Conservation (phyloP, 495 filamentous ascomycete species). For the Penicillium odoratum region DNA sequence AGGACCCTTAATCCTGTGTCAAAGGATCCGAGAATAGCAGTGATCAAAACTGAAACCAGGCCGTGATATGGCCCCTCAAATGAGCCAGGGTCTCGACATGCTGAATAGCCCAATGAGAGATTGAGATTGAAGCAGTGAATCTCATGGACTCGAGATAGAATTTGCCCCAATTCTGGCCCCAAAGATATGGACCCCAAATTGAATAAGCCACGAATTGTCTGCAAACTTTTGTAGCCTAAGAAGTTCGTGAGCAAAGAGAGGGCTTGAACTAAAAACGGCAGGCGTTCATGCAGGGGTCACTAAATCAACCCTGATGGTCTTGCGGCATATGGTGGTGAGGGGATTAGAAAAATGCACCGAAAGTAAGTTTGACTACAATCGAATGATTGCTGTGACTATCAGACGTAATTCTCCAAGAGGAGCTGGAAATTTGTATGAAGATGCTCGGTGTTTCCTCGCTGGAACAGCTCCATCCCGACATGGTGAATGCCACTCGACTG, state of each 20-base stretch:
- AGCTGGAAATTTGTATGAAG: slow-evolving; percentile 26
- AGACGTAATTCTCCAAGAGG: slow-evolving; percentile 18
- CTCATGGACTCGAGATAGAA: neutral
- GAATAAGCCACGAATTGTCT: neutral
- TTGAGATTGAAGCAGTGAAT: neutral
- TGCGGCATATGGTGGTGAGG: slow-evolving; percentile 30
- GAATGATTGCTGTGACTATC: slow-evolving; percentile 5
- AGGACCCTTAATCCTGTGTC: neutral
- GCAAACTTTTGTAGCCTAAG: neutral
- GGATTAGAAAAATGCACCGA: slow-evolving; percentile 21
- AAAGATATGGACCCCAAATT: neutral
- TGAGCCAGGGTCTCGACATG: neutral
- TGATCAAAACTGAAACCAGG: neutral
- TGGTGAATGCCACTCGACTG: slow-evolving; percentile 24
- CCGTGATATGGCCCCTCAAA: neutral
- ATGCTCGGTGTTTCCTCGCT: slow-evolving; percentile 23
- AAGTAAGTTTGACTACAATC: neutral
- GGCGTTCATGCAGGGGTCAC: neutral
- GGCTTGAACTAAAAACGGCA: neutral
- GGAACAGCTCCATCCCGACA: slow-evolving; percentile 19
- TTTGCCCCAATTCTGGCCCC: neutral
- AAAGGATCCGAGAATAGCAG: neutral
- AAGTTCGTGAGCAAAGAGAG: neutral
- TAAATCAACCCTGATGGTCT: neutral
- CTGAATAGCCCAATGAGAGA: neutral